Base-by-base conservation (phyloP, 495 filamentous ascomycete species). In the Neurospora sp. region DNA sequence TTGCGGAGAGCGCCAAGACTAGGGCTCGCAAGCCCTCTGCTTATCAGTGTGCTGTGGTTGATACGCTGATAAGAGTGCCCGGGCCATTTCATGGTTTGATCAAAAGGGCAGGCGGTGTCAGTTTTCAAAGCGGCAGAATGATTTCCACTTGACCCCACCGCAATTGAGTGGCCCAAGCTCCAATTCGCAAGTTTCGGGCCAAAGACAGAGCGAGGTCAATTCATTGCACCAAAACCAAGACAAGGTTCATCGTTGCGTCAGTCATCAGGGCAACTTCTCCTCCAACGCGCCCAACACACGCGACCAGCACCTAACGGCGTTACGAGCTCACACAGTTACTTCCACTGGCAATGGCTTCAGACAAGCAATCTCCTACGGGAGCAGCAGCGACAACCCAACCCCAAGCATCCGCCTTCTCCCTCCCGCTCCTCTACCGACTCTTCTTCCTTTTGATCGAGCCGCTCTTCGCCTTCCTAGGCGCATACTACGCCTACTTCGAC, bases 391-490 rank as follows among this genome's bases (percentile, higher is more conserved):
- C 70, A 5, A 10, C 46, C 10, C 39, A 71, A 37, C 31, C 76
- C 0, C 35, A 54, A 66, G 42, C n/a, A 0, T 44, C 70, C 44
- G 78, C 72, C 7, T 77, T 80, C 38, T 59, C 73, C 7, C 79
- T 87, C n/a, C 85, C 87, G 0, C 76, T 83, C 10, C 38, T 78
- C 66, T 92, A 92, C 81, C 82, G 84, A 11, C 70, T 87, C 74
- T 90, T 91, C 80, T 92, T 92, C 83, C 87, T 92, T 39, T 81
- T 86, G 75, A 83, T 92, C 79, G 91, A 93, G 77, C 91, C 91
- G 0, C 70, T 91, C 69, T 86, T 86, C 16, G 88, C 91, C n/a
- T 82, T 92, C 38, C 78, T 86, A 1, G 91, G 91, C 41, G 90
- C 90, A n/a, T 88, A 85, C 82, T 88, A 84, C 79, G 88, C 90